phyloP scores from a whole-genome alignment of 1,139 yeast genomes.

The Geotrichum fermentans region DNA sequence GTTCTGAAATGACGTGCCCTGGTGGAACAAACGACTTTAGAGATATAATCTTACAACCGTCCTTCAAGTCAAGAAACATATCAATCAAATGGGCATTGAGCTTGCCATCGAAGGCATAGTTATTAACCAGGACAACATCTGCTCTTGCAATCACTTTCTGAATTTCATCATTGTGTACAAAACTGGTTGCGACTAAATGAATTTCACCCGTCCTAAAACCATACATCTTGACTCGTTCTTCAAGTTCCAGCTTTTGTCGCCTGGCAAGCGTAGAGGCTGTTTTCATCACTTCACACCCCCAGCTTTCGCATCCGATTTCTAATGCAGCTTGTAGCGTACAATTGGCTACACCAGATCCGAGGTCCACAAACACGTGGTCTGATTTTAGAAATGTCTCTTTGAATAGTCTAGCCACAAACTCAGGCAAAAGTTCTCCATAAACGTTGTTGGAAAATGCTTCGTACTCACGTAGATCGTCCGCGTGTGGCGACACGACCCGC shows the following conservation, averaged over 20 bases:
- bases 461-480: constrained; percentile 59
- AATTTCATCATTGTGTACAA: constrained; percentile 60
- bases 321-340: constrained; percentile 86
- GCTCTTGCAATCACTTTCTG: constrained; percentile 52
- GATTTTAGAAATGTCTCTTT: constrained; percentile 56
- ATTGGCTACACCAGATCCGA: constrained; percentile 94
- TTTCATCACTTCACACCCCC: constrained; percentile 87
- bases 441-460: constrained; percentile 87
- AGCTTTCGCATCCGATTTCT: constrained; percentile 77
- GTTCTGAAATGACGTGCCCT: constrained; percentile 51
- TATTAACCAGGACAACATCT: constrained; percentile 73
- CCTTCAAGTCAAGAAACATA: constrained; percentile 56
- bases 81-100: constrained; percentile 66
- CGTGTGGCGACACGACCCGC: constrained; percentile 72
- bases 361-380: constrained; percentile 62
- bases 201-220: constrained; percentile 59
- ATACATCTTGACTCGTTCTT: constrained; percentile 53
- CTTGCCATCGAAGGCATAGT: constrained; percentile 72
- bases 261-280: constrained; percentile 70
- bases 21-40: constrained; percentile 64
- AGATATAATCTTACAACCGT: constrained; percentile 76
- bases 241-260: constrained; percentile 55
- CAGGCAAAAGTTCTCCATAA: constrained; percentile 85
- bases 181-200: constrained; percentile 58
- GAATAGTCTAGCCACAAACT: constrained; percentile 64